Evolutionary conservation across 495 filamentous ascomycete species (phyloP), one percentile per base, ranked within the genome.

Genomic region (Talaromyces proteolyticus): DNA sequence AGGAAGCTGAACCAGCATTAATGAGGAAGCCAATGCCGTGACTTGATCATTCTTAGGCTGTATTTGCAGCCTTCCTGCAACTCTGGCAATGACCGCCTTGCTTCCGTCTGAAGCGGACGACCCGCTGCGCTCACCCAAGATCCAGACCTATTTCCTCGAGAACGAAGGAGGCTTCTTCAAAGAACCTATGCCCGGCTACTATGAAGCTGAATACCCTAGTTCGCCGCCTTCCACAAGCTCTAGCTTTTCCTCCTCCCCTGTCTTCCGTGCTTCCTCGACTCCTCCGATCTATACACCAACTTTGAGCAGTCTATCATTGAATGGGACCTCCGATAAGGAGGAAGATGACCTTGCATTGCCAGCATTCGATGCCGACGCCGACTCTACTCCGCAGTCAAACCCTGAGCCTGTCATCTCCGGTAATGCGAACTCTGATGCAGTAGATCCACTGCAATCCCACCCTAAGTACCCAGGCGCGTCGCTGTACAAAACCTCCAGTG

Each of bases 261-360:
- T 70, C 55, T 58, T 63, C 7, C 60, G 51, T 8, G 36, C 56
- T 6, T 14, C 62, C 22, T 43, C 48, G 4, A 55, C 56, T 4
- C 59, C 66, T 24, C 53, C 65, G 2, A 62, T 67, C 34, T 70
- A 69, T 44, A 67, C 72, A 3, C 82, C 85, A 8, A 81, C 81
- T 17, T 71, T 81, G 12, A 82, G 80, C 50, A 84, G 74, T 50
- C 59, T 88, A 20, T 87, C 85, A 0, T 60, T 87, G 22, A 75
- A 78, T 50, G 74, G 72, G 14, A 23, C 41, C 4, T 67, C 72
- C 44, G 75, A 65, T 53, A 73, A 77, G 17, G 67, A 76, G 20
- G 67, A 74, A 18, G 75, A 83, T 39, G 68, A 77, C 19, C 64
- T 85, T 29, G 56, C 76, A 10, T 71, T 88, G 8, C 79, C 82